Evolutionary conservation across 2,329 filamentous ascomycete genomes (phyloP).

Genomic region (Cytospora chrysosperma): DNA sequence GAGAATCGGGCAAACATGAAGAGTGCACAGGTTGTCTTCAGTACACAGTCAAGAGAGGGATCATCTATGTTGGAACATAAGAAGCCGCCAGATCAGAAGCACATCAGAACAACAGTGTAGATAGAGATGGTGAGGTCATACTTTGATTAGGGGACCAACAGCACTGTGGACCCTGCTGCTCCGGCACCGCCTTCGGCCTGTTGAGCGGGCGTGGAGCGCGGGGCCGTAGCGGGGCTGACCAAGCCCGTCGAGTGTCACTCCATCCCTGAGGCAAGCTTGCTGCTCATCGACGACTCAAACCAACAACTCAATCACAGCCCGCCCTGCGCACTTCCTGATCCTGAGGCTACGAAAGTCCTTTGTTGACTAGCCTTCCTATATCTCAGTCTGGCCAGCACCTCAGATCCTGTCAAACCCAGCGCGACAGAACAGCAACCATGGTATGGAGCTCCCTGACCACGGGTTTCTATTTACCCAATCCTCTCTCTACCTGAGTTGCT

Average conservation of each 20-base stretch:
- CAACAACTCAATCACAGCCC: background rate
- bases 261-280: background rate
- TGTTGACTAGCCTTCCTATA: background rate
- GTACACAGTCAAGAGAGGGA: background rate
- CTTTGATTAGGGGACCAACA: background rate
- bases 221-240: slow-evolving; percentile 18
- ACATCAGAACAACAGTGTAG: no score
- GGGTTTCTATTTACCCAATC: background rate
- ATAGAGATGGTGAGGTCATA: slow-evolving; percentile 18
- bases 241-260: background rate
- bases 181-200: slow-evolving; percentile 20
- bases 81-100: background rate
- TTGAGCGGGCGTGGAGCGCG: slow-evolving; percentile 4
- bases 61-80: background rate
- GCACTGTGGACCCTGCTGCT: slow-evolving; percentile 1
- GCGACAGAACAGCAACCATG: slow-evolving; percentile 9
- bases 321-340: background rate
- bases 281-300: background rate
- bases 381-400: background rate
- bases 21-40: background rate
- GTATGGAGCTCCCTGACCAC: slow-evolving; percentile 5
- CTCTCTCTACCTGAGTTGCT: background rate
- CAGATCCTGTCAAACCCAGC: background rate
- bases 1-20: slow-evolving; percentile 75
- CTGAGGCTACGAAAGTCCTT: background rate